Evolutionary conservation across 2,329 filamentous ascomycete genomes (phyloP).

Genomic region (Neofusicoccum sp.): DNA sequence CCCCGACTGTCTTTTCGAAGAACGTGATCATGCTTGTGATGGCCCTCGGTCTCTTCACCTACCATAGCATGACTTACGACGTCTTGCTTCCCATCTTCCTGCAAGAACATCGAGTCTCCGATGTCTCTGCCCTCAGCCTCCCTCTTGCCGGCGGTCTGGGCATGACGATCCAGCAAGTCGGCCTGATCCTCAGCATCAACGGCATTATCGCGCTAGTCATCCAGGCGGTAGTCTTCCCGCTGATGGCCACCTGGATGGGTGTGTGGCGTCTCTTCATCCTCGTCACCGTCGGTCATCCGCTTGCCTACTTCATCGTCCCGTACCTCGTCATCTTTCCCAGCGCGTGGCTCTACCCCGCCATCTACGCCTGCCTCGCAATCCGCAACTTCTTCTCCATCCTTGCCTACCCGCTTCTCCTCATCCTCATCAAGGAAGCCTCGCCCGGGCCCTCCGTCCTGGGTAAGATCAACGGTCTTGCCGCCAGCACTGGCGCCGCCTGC

Average conservation of each 20-base stretch:
- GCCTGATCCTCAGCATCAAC: slow-evolving; percentile 69
- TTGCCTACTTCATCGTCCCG: slow-evolving; percentile 70
- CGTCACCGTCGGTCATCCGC: slow-evolving; percentile 67
- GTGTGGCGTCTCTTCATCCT: slow-evolving; percentile 68
- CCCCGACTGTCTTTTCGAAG: slow-evolving; percentile 28
- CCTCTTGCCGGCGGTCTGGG: slow-evolving; percentile 64
- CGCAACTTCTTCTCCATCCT: slow-evolving; percentile 71
- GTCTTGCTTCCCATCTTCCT: slow-evolving; percentile 91
- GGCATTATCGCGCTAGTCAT: slow-evolving; percentile 73
- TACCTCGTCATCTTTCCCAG: slow-evolving; percentile 64
- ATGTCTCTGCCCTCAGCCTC: slow-evolving; percentile 32
- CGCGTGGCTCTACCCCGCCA: slow-evolving; percentile 58
- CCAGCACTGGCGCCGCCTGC: slow-evolving; percentile 70
- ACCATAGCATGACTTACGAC: slow-evolving; percentile 94
- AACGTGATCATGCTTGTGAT: slow-evolving; percentile 75
- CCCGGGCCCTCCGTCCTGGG: slow-evolving; percentile 65
- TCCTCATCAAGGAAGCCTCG: slow-evolving; percentile 72
- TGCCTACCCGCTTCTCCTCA: slow-evolving; percentile 68
- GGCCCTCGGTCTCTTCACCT: slow-evolving; percentile 88
- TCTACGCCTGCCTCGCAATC: slow-evolving; percentile 66
- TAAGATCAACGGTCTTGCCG: slow-evolving; percentile 72
- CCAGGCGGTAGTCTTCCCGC: slow-evolving; percentile 71
- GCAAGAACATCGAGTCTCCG: slow-evolving; percentile 66
- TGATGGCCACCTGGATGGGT: slow-evolving; percentile 64
- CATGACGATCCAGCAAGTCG: slow-evolving; percentile 66